Evolutionary conservation across 768 basidiomycete genomes (phyloP), one percentile per base, ranked within the genome.

Genomic region (Cystobasidium ongulense): DNA sequence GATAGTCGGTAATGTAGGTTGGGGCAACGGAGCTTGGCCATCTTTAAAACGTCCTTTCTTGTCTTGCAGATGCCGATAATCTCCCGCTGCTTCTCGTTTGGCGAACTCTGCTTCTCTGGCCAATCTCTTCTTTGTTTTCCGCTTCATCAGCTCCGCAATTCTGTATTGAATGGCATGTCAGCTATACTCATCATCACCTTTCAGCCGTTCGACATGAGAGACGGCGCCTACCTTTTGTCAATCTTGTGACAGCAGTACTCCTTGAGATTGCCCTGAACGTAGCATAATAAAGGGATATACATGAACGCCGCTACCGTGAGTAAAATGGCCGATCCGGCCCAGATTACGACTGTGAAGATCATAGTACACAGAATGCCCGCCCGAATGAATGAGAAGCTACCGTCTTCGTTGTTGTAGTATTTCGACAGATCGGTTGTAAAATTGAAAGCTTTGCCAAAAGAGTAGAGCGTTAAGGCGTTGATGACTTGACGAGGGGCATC

Each of bases 191-290:
- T 33, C 43, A 43, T 53, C 36, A 31, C 21, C 54, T 73, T 10
- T 31, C 18, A 54, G 8, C 52, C 52, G n/a, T n/a, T n/a, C n/a
- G n/a, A n/a, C n/a, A n/a, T n/a, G n/a, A n/a, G n/a, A n/a, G n/a
- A n/a, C n/a, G n/a, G n/a, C 13, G 73, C 35, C 75, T 78, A 71
- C 79, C 91, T 90, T 87, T 97, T 97, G 84, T 99, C 95, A 63
- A 97, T 92, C 82, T 97, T 96, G 84, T 98, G 92, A 81, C 94
- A 97, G 81, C 91, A 91, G 82, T 96, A 97, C 85, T 99, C 95
- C 89, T 99, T 99, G 65, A 99, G 83, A 81, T 99, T 99, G 23
- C 95, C 96, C 80, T 90, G 90, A 77, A 99, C 98, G 79, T 95
- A 92, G 80, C 89, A 89, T 31, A 99, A 85, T 57, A 98, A 85